Conservation (phyloP, 2,329 filamentous ascomycete species). For the Arthrobotrys sinensis region DNA sequence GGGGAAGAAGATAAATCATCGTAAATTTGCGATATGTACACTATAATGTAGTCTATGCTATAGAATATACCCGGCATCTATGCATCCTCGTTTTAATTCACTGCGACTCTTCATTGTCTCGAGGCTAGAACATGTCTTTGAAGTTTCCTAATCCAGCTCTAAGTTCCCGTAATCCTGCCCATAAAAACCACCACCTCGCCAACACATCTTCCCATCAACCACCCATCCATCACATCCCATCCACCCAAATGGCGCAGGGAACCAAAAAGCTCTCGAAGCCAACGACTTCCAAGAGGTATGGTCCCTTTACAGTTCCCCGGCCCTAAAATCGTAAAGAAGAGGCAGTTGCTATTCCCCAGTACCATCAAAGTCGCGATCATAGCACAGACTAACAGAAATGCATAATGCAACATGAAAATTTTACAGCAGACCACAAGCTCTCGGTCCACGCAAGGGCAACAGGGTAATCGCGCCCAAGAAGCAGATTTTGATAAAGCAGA, state of each 20-base stretch:
- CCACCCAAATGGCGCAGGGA: slow-evolving; percentile 62
- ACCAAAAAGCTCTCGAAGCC: slow-evolving; percentile 63
- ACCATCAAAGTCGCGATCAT: background rate
- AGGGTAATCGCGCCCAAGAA: slow-evolving; percentile 79
- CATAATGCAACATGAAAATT: slow-evolving; percentile 58
- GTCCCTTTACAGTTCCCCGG: background rate
- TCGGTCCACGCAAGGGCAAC: slow-evolving; percentile 74
- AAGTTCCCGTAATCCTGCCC: background rate
- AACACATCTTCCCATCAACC: slow-evolving; percentile 29
- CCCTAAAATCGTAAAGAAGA: no score
- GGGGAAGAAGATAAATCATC: slow-evolving; percentile 27
- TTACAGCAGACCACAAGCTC: slow-evolving; percentile 65
- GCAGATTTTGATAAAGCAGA: slow-evolving; percentile 73
- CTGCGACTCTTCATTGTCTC: background rate
- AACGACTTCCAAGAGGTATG: slow-evolving; percentile 56
- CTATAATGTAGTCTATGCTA: background rate
- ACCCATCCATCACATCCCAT: slow-evolving; percentile 31
- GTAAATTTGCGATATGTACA: background rate
- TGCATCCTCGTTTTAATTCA: background rate
- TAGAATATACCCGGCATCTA: slow-evolving; percentile 14
- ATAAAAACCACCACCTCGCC: slow-evolving; percentile 18
- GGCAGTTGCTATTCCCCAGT: background rate
- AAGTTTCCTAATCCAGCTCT: background rate
- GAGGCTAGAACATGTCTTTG: background rate
- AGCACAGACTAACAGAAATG: slow-evolving; percentile 26